Evolutionary conservation across 192 early-diverging fungal species (phyloP).

Genomic region (Chytriomyces hyalinus): DNA sequence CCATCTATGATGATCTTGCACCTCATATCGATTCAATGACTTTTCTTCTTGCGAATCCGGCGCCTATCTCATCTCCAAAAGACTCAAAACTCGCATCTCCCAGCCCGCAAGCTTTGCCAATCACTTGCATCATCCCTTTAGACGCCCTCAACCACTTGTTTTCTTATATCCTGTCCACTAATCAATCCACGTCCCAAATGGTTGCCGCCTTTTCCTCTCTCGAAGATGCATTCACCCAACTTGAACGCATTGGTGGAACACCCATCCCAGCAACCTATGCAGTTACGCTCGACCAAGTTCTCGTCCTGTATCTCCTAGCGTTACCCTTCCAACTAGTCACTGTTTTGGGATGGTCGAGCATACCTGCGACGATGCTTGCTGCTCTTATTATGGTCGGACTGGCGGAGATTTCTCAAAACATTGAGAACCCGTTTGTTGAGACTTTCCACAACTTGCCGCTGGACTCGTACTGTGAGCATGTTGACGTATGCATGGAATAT

Average conservation of each 20-base stretch:
- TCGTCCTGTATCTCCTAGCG: background rate
- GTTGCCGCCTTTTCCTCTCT: background rate
- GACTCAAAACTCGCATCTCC: background rate
- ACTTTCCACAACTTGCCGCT: conserved; percentile 3
- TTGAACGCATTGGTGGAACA: conserved; percentile 8
- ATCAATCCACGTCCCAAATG: conserved; percentile 1
- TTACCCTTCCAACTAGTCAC: conserved; percentile 7
- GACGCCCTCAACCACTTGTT: background rate
- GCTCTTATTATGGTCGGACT: conserved; percentile 5
- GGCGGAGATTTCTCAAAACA: background rate
- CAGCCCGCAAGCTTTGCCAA: background rate
- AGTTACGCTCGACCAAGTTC: background rate
- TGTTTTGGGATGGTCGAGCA: conserved; percentile 1
- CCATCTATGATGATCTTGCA: background rate
- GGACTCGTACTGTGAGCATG: background rate
- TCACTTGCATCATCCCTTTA: background rate
- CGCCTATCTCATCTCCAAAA: background rate
- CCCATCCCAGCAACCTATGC: background rate
- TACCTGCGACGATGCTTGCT: background rate
- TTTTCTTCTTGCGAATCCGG: background rate
- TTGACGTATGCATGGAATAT: background rate
- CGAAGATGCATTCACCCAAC: background rate
- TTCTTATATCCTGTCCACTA: background rate
- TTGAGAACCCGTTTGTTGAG: conserved; percentile 10
- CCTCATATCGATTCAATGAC: background rate